Base-by-base conservation (phyloP, 345 rosid genomes). In the Aegle marmelos region DNA sequence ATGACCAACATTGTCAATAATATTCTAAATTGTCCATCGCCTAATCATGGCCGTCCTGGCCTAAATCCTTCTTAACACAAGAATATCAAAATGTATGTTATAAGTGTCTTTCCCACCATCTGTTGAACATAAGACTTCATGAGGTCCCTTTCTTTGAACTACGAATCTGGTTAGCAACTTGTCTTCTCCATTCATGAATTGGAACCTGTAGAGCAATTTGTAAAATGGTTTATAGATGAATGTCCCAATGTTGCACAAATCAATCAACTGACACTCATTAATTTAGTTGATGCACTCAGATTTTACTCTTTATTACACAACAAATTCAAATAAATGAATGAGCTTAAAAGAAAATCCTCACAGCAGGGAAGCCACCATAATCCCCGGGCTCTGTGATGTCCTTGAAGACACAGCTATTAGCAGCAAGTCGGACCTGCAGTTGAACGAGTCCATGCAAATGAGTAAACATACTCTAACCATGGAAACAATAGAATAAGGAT, bases 351-450 rank as follows among this genome's bases (percentile, higher is more conserved):
- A 53, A 61, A 70, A 79, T 82, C 70, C 90, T 88, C 87, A 93
- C 97, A 72, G 97, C 95, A 76, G 97, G 97, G 79, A 93, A 94
- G 82, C 98, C 97, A 53, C 95, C 98, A 72, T 86, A 94, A 80
- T 92, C 98, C 24, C 97, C 98, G 41, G 95, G 88, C 79, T 87
- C 89, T 2, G n/a, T 86, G 58, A 94, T 94, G 86, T 91, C 89
- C 87, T 87, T 94, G 70, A 84, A 89, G 60, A 92, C 98, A 78
- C 88, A 86, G 83, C 93, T 89, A 82, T 89, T 94, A 65, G 90
- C 94, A 80, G 95, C 95, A 50, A 92, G 89, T 41, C 92, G 92
- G 62, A 89, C 97, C 95, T 93, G 85, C 74, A 80, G 19, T 16
- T 69, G 41, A 25, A 28, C 19, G 22, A 59, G 37, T 31, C 19